Evolutionary conservation across 805 yeast genomes (phyloP), one percentile per base, ranked within the genome.

Genomic region (Kodamaea leandrae): DNA sequence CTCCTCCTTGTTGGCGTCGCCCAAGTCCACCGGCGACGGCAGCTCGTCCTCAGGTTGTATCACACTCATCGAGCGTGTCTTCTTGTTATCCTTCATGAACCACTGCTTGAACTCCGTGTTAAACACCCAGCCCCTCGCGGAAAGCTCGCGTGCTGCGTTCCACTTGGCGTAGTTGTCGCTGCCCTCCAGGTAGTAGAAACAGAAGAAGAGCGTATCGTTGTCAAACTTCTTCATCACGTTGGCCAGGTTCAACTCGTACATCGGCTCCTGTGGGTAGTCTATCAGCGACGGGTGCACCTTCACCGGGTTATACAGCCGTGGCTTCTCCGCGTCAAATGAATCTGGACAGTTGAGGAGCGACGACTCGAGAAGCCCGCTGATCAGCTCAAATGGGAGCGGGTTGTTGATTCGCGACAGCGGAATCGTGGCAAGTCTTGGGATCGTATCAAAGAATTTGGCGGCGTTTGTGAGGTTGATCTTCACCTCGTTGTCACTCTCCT

Each of bases 321-420:
- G 96, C 51, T 72, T 77, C 54, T 91, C 97, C 2, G 95, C 83
- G 58, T 91, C 95, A 44, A 82, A 76, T 1, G 98, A 86, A 63
- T 93, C 98, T 0, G 99, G 98, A 59, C 97, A 88, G 54, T 86
- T 85, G 51, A 86, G 68, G 44, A 87, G 70, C 2, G 97, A 89
- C 1, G 84, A 76, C 57, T 87, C 95, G 49, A 91, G 68, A 51
- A 77, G 68, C 43, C 73, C 72, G 37, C 76, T 66, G 17, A 86
- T 79, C 2, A 76, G 58, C 20, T 71, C 71, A 45, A 77, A 67
- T 13, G 81, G 70, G 19, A 78, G 69, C 17, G 86, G 83, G 39
- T 74, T 69, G 23, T 58, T 58, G 26, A 78, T 58, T 32, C 84
- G 64, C 24, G 57, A 61, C 57, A 45, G 79, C 2, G 65, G 57